Base-by-base conservation (phyloP, 257 asterid species). In the Primulina huaijiensis region DNA sequence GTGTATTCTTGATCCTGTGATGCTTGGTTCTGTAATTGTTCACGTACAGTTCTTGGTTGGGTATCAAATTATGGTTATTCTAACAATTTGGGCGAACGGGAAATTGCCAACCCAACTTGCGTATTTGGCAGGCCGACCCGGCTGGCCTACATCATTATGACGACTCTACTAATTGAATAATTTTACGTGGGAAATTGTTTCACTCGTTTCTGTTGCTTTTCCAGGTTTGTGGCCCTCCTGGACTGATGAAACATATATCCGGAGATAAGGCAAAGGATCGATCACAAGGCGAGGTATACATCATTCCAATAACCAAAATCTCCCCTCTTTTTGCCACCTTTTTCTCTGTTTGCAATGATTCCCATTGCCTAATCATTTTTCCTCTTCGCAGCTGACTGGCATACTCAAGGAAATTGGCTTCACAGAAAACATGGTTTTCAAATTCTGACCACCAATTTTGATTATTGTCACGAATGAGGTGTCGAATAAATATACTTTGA, bases 221-320 rank as follows among this genome's bases (percentile, higher is more conserved):
- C 70, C 76, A 93, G 98, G 99, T 90, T 30, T 93, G 99, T 67
- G 99, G 99, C 50, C 99, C 99, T 72, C 97, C 97, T 73, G 99
- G 96, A 72, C 81, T 93, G 96, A 93, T 93, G 94, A 76, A 79
- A 55, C 95, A 87, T 70, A 52, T 90, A 79, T 93, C 97, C 20
- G 97, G 99, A 40, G 95, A 86, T 67, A 93, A 90, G 86, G 93
- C 91, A 62, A 84, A 87, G 73, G 96, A 89, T 64, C 57, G 84
- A 53, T 71, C 92, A 12, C 99, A 93, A 80, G 99, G 99, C 77
- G 95, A 90, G 97, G 99, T 90, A 80, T 52, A n/a, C 65, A 31
- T 74, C 20, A 58, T 53, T 68, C n/a, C 27, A 11, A 31, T 33
- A n/a, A 20, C 66, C 33, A 9, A 20, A 16, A 66, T 61, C 50